Base-by-base conservation (phyloP, 1,139 yeast species). In the Taphrina wiesneri region DNA sequence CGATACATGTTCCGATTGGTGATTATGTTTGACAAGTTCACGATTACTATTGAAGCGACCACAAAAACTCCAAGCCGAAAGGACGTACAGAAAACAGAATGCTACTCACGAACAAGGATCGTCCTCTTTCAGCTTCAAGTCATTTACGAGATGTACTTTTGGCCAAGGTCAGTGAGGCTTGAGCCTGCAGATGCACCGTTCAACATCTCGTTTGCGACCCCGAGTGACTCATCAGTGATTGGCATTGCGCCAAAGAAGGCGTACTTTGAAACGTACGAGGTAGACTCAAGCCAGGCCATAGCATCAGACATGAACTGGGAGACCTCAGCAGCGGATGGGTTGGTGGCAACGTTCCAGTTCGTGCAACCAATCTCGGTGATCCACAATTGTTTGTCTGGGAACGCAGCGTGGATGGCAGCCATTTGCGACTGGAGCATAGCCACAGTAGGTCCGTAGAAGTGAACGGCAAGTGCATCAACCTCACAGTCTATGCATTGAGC, bases 311-410 rank as follows among this genome's bases (percentile, higher is more conserved):
- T 57, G 56, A 63, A 54, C 7, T 36, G 47, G 2, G 57, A 51
- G 26, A 63, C 63, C 26, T 63, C 56, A 17, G 30, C 56, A 2
- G 63, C 51, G 21, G 43, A 25, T 7, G 62, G 62, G 56, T 54
- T 52, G 9, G 57, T 63, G 34, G 66, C 56, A 13, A 45, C 11
- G 36, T 63, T 53, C 66, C 66, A 63, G 62, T 54, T 63, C 34
- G 66, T 63, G 56, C 52, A 63, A 23, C 60, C 66, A 30, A 54
- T 51, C 46, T 63, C 66, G 34, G 61, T 46, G 54, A 63, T 49
- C 56, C 56, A 56, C 26, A 63, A 41, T 25, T 51, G 56, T 23
- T 34, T 30, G 43, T 23, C 21, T 52, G 64, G 64, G 56, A 53
- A 53, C n/a, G 65, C 61, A 25, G 61, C 36, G 54, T 62, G 65